These are phyloP conservation scores for Acrocalymma vagum DNA, from an alignment of 2,329 filamentous ascomycete genomes.

Conservation along the genomic window DNA sequence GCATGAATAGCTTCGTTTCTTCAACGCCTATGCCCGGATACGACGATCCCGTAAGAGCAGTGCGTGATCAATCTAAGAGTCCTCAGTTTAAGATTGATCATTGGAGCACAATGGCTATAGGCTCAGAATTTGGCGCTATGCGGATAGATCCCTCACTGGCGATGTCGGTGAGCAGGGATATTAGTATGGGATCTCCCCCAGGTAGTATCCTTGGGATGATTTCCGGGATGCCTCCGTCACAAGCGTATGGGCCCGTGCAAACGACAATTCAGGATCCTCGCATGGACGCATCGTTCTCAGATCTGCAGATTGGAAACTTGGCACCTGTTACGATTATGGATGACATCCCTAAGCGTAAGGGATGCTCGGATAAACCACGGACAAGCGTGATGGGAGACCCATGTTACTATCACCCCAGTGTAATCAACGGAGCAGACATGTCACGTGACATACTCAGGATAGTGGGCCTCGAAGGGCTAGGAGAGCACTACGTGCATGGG, in stretches of 20 bases:
- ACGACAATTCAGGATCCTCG: conserved; percentile 55
- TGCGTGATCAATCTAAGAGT: conserved; percentile 50
- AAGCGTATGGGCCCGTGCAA: conserved; percentile 45
- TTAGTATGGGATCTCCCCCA: conserved; percentile 39
- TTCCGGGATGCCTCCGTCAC: conserved; percentile 44
- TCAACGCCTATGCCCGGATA: conserved; percentile 52
- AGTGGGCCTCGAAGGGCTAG: too few species aligned
- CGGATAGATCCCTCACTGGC: conserved; percentile 52
- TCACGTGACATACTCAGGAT: too few species aligned
- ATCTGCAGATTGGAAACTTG: conserved; percentile 49
- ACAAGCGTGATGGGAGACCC: conserved; percentile 66
- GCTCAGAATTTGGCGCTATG: conserved; percentile 49
- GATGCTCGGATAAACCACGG: conserved; percentile 44
- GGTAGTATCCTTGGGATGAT: conserved; percentile 53
- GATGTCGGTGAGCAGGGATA: conserved; percentile 50
- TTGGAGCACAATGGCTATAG: conserved; percentile 54
- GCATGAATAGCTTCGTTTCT: conserved; percentile 49
- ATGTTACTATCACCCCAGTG: too few species aligned
- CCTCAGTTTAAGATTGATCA: conserved; percentile 55
- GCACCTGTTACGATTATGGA: too few species aligned
- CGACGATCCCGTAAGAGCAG: conserved; percentile 48
- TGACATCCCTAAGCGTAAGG: conserved; percentile 42
- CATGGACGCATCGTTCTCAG: conserved; percentile 52
- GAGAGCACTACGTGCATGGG: too few species aligned
- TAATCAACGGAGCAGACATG: too few species aligned